These are phyloP conservation scores for Alternaria gaisen DNA, from an alignment of 2,329 filamentous ascomycete species.

Conservation along the genomic window DNA sequence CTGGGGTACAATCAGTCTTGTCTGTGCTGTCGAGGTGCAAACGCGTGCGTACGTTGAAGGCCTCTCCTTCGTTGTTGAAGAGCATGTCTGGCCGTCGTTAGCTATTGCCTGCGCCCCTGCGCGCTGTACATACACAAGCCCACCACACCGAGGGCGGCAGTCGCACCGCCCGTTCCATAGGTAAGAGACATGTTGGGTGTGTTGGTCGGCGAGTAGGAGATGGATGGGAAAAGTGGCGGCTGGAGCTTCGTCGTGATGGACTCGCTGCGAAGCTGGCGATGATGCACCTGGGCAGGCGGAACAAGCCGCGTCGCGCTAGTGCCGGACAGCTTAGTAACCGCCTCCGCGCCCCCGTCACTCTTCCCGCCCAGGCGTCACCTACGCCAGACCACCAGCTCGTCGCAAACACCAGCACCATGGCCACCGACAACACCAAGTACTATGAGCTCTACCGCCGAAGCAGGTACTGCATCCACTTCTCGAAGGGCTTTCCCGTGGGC, in stretches of 20 bases:
- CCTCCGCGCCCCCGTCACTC: slow-evolving; percentile 1
- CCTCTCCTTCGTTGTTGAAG: slow-evolving; percentile 94
- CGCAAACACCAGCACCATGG: slow-evolving; percentile 37
- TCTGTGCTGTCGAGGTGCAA: not conserved
- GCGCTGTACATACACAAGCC: slow-evolving; percentile 74
- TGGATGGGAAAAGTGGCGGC: slow-evolving; percentile 37
- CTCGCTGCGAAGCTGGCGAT: slow-evolving; percentile 37
- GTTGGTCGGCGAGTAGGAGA: slow-evolving; percentile 24
- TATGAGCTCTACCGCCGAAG: slow-evolving; percentile 99
- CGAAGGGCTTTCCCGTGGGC: slow-evolving; percentile 14
- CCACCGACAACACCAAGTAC: slow-evolving; percentile 62
- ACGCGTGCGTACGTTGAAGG: slow-evolving; percentile 81
- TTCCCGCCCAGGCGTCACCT: slow-evolving; percentile 10
- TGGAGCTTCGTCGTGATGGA: slow-evolving; percentile 40
- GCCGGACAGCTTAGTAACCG: slow-evolving; percentile 21
- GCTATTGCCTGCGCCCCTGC: slow-evolving; percentile 35
- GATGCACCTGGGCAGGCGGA: slow-evolving; percentile 32
- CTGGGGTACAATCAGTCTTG: slow-evolving; percentile 54
- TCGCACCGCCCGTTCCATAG: slow-evolving; percentile 75
- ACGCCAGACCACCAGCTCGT: slow-evolving; percentile 23
- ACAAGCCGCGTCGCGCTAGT: slow-evolving; percentile 33
- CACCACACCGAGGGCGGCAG: slow-evolving; percentile 74
- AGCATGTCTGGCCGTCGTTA: slow-evolving; percentile 81
- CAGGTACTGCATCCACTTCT: slow-evolving; percentile 71
- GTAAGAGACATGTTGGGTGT: slow-evolving; percentile 70